phyloP scores from a whole-genome alignment of 164 flowering plant species.

The Chimonanthus praecox region DNA sequence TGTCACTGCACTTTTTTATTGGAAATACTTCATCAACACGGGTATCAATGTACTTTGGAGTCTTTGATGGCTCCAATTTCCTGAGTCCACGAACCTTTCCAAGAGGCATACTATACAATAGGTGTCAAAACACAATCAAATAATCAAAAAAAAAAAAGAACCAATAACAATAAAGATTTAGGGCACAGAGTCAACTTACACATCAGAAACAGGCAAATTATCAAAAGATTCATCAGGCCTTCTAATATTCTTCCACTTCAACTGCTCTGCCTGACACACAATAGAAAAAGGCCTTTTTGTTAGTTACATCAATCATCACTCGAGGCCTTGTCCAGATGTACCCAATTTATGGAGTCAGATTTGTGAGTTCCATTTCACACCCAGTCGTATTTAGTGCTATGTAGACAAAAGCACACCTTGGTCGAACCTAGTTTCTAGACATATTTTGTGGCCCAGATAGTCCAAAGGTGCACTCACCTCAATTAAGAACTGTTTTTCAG shows the following conservation, averaged over 20 bases:
- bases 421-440: no score
- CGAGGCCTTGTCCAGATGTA: no score
- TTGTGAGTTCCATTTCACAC: no score
- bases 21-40: conserved; percentile 79
- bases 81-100: conserved; percentile 31
- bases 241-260: conserved; percentile 41
- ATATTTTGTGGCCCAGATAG: no score
- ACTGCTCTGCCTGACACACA: conserved; percentile 64
- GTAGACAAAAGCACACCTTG: no score
- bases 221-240: conserved; percentile 43
- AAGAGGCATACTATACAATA: conserved; percentile 17
- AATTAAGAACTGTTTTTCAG: no score
- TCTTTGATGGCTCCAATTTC: conserved; percentile 43
- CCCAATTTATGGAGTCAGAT: no score
- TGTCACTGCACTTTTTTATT: conserved; percentile 51
- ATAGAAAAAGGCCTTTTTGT: no score
- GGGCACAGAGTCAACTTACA: conserved; percentile 25
- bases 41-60: conserved; percentile 64
- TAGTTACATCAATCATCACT: no score
- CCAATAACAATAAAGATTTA: background rate
- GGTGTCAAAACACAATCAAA: background rate
- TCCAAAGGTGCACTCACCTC: no score
- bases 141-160: background rate
- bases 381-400: no score
- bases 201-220: conserved; percentile 21